Evolutionary conservation across 1,139 yeast species (phyloP).

Genomic region (Saccharomycopsis crataegensis): DNA sequence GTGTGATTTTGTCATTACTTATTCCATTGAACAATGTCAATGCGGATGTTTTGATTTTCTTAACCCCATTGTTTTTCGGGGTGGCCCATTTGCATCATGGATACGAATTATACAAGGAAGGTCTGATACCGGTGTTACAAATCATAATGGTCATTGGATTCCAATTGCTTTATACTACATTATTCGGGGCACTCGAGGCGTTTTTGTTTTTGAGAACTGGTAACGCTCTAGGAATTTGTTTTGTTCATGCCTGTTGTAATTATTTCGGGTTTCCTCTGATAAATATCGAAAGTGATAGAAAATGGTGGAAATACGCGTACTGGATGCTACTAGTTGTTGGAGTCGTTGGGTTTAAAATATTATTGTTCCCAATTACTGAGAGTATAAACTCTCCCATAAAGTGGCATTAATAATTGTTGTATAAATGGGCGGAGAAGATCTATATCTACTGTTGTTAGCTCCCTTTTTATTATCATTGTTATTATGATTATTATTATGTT

Average conservation of each 20-base stretch:
- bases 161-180: constrained; percentile 66
- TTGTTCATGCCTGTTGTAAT: constrained; percentile 71
- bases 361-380: constrained; percentile 23
- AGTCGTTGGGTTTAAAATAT: constrained; percentile 30
- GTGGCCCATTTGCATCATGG: constrained; percentile 92
- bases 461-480: no score
- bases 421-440: no score
- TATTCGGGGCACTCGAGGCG: constrained; percentile 75
- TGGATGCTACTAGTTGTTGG: constrained; percentile 40
- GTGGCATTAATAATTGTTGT: constrained; percentile 7
- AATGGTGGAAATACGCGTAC: constrained; percentile 31
- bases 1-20: constrained; percentile 44
- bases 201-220: constrained; percentile 46
- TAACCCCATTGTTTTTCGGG: constrained; percentile 73
- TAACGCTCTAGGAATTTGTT: constrained; percentile 55
- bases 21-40: constrained; percentile 27
- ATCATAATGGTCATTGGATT: constrained; percentile 39
- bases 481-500: no score
- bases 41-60: constrained; percentile 28
- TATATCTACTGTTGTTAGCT: no score
- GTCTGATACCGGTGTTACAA: constrained; percentile 25
- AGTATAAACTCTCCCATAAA: constrained; percentile 16
- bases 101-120: constrained; percentile 38
- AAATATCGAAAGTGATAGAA: constrained; percentile 14
- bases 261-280: constrained; percentile 66